phyloP scores from a whole-genome alignment of 2,329 filamentous ascomycete genomes.

The Ophiostoma pallidulum region DNA sequence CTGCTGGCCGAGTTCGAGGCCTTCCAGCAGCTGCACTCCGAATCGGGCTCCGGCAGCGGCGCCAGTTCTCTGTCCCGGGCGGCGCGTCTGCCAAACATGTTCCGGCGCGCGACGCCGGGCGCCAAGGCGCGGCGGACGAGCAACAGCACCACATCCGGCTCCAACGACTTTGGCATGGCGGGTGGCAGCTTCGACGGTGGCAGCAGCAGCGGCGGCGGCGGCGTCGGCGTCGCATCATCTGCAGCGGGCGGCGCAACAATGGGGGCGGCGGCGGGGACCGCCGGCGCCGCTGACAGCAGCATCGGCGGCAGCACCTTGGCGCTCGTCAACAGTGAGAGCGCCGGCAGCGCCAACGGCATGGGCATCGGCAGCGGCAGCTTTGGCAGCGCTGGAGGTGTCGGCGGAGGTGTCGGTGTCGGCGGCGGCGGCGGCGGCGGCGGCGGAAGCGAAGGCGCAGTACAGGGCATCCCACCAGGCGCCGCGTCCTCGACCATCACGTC shows the following conservation, averaged over 20 bases:
- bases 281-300: constrained; percentile 17
- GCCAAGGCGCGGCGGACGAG: constrained; percentile 48
- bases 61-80: constrained; percentile 58
- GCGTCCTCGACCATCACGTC: constrained; percentile 21
- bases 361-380: constrained; percentile 14
- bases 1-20: constrained; percentile 87
- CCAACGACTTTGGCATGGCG: background rate
- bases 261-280: constrained; percentile 18
- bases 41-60: constrained; percentile 51
- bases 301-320: constrained; percentile 14
- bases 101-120: constrained; percentile 54
- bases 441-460: constrained; percentile 17
- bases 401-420: constrained; percentile 24
- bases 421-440: background rate
- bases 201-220: background rate
- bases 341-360: constrained; percentile 18
- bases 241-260: background rate
- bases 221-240: too few species aligned
- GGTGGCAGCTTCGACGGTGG: background rate
- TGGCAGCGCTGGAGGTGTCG: constrained; percentile 18
- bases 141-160: constrained; percentile 35
- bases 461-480: constrained; percentile 2
- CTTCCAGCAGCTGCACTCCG: constrained; percentile 78
- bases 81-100: constrained; percentile 75
- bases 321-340: constrained; percentile 22